Conservation (phyloP, 1,284 basidiomycete genomes). For the Heterobasidion occidentale region DNA sequence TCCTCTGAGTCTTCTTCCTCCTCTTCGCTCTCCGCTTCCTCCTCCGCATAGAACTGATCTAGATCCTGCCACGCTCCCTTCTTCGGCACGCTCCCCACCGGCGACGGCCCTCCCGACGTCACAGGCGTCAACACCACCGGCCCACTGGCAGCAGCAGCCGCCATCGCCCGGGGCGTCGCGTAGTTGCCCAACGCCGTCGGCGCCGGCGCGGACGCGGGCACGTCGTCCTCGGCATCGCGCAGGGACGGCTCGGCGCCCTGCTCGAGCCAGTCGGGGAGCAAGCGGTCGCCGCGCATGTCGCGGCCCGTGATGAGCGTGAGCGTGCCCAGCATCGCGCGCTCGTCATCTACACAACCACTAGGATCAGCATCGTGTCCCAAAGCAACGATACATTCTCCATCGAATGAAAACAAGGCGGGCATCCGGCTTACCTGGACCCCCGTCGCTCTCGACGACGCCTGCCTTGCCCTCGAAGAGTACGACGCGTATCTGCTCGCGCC, state of each 20-base stretch:
- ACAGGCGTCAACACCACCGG: conserved; percentile 49
- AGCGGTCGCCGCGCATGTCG: conserved; percentile 28
- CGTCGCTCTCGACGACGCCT: conserved; percentile 30
- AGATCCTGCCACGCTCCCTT: conserved; percentile 47
- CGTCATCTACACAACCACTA: conserved; percentile 23
- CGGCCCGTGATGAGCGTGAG: conserved; percentile 42
- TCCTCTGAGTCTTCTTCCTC: conserved; percentile 22
- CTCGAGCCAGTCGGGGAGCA: conserved; percentile 31
- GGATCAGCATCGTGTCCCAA: neutral
- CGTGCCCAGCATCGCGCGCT: conserved; percentile 44
- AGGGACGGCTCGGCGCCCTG: conserved; percentile 25
- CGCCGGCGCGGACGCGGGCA: conserved; percentile 23
- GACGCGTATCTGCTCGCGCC: conserved; percentile 73
- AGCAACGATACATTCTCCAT: neutral
- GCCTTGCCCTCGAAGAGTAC: conserved; percentile 74
- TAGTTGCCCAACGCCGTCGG: conserved; percentile 18
- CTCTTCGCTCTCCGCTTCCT: conserved; percentile 19
- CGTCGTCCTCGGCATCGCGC: conserved; percentile 49
- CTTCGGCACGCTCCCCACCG: conserved; percentile 27
- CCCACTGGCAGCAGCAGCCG: conserved; percentile 16
- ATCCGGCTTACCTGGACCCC: conserved; percentile 14
- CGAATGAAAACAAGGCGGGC: neutral
- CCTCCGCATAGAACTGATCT: conserved; percentile 58
- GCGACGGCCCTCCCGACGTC: conserved; percentile 25
- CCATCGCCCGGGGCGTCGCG: conserved; percentile 10